Evolutionary conservation across 2,329 filamentous ascomycete species (phyloP).

Genomic region (Aspergillus novoparasiticus): DNA sequence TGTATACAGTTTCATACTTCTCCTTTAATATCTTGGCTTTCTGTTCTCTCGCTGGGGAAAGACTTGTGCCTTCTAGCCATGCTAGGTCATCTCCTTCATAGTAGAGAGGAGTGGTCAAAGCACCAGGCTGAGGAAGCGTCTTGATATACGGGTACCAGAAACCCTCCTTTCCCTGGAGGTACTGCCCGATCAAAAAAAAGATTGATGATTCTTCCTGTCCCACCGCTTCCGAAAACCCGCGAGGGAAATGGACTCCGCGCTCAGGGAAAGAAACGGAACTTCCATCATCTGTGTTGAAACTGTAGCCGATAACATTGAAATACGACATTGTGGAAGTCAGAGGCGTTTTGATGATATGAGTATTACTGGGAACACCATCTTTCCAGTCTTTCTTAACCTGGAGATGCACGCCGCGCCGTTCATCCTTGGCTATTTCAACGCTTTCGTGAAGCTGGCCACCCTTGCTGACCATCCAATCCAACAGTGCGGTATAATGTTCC

Average conservation of each 20-base stretch:
- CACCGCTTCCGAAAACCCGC: slow-evolving; percentile 51
- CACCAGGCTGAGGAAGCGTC: slow-evolving; percentile 64
- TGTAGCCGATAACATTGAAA: slow-evolving; percentile 37
- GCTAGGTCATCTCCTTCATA: slow-evolving; percentile 65
- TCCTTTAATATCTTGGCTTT: slow-evolving; percentile 38
- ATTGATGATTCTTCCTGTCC: slow-evolving; percentile 64
- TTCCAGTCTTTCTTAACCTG: slow-evolving; percentile 34
- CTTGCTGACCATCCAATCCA: slow-evolving; percentile 36
- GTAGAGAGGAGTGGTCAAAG: slow-evolving; percentile 64
- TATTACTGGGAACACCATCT: slow-evolving; percentile 29
- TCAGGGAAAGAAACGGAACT: slow-evolving; percentile 26
- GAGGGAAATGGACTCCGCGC: slow-evolving; percentile 49
- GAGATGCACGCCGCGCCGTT: slow-evolving; percentile 38
- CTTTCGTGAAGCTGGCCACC: slow-evolving; percentile 36
- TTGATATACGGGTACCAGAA: slow-evolving; percentile 71
- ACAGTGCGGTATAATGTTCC: slow-evolving; percentile 30
- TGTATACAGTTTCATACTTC: slow-evolving; percentile 39
- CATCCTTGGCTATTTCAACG: slow-evolving; percentile 37
- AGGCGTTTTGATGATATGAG: slow-evolving; percentile 40
- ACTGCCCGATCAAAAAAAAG: slow-evolving; percentile 71
- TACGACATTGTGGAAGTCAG: slow-evolving; percentile 40
- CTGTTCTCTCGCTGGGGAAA: slow-evolving; percentile 37
- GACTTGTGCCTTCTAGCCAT: slow-evolving; percentile 45
- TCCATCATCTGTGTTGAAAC: not conserved
- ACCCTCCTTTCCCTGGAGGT: slow-evolving; percentile 59